These are phyloP conservation scores for Mortierella sp. DNA, from an alignment of 371 early-diverging fungal genomes.

Conservation along the genomic window DNA sequence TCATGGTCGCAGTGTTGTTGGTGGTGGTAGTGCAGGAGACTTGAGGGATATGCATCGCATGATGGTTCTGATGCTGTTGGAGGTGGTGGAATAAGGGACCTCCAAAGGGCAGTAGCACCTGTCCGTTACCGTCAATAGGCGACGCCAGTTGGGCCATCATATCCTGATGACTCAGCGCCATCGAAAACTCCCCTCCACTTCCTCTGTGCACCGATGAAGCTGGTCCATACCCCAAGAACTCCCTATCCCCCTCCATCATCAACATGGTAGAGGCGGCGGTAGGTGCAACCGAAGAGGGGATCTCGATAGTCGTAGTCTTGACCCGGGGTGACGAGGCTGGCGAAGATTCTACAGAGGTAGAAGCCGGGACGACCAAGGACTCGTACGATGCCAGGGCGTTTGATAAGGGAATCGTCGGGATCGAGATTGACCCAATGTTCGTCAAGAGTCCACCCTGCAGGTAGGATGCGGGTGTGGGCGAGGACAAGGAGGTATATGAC, in stretches of 20 bases:
- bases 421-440: neutral
- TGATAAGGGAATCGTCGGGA: neutral
- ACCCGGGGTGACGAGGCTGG: neutral
- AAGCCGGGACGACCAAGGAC: constrained; percentile 1
- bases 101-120: neutral
- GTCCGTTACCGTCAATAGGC: neutral
- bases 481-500: neutral
- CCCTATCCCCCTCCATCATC: too few relatives aligned
- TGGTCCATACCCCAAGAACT: neutral
- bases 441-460: neutral
- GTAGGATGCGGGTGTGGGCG: neutral
- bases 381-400: neutral
- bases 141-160: neutral
- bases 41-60: neutral
- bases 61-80: neutral
- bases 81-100: neutral
- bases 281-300: neutral
- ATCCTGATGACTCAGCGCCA: neutral
- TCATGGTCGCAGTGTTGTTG: neutral
- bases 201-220: neutral
- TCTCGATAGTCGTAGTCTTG: neutral
- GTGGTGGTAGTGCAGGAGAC: neutral
- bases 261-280: neutral
- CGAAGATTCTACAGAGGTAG: neutral
- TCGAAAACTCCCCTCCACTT: neutral